Evolutionary conservation across 495 filamentous ascomycete genomes (phyloP), one percentile per base, ranked within the genome.

Genomic region (Filosporella fistucella): DNA sequence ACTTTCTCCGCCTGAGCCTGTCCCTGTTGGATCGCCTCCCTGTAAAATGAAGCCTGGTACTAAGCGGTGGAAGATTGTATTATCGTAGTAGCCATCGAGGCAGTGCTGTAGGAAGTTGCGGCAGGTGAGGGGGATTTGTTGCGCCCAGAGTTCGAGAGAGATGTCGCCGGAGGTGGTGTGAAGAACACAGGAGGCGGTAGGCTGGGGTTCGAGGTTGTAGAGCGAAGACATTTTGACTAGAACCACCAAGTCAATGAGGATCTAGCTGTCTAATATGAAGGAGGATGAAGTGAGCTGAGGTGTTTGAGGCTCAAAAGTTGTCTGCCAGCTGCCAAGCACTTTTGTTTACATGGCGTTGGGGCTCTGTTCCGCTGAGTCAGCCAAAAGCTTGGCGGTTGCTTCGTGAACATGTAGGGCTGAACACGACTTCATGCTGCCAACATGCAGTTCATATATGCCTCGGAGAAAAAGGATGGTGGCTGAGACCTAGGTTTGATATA

Each of bases 51-150:
- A 98, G 32, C 85, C 86, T 0, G 91, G 85, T 8, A 94, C 81
- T 16, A 97, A 72, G 16, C 93, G 91, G 67, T 98, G 93, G 70
- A 98, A 97, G 51, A 89, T 82, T 0, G 91, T 96, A 54, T 80
- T 76, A 39, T 85, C 81, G 68, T 97, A 99, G 75, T 97, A 96
- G 47, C 88, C 87, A 65, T 99, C 90, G 47, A 94, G 76, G 62
- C 85, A 90, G 59, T 88, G 86, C 65, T 99, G 93, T 16, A 99
- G 82, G 71, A 99, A 99, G 68, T 96, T 96, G 47, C 91, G 89
- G 56, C 80, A 88, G 1, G 93, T 86, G 47, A 95, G 78, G 24
- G 93, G 93, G 0, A 87, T 86, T 65, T 99, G 91, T 49, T 88
- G 89, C 16, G 89, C 90, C 74, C 95, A 98, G 42, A 98, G 82